Evolutionary conservation across 176 grass and related monocot species (phyloP).

Genomic region (Oryza glaberrima): DNA sequence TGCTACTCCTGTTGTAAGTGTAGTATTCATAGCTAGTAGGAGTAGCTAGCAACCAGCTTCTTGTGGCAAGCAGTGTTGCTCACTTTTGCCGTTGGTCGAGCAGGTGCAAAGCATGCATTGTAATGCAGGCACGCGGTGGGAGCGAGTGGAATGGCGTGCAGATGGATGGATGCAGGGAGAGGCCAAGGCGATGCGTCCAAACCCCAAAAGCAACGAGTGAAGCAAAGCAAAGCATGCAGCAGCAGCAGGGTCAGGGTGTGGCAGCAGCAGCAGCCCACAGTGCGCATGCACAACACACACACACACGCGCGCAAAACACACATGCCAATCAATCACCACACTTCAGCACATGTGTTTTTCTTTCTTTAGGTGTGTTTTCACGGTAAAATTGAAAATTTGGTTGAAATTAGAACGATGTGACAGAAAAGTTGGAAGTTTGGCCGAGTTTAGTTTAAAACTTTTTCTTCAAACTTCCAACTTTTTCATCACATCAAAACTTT

Average conservation of each 20-base stretch:
- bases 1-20: no score
- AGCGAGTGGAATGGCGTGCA: neutral
- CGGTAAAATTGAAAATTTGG: no score
- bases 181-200: constrained; percentile 47
- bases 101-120: neutral
- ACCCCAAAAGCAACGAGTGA: constrained; percentile 24
- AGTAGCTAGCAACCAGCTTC: no score
- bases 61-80: neutral
- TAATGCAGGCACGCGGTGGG: neutral
- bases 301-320: no score
- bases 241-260: constrained; percentile 16
- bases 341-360: neutral
- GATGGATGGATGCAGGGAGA: neutral
- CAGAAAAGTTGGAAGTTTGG: no score
- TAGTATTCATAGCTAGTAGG: no score
- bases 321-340: constrained; percentile 28
- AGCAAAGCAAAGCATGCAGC: neutral
- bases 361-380: neutral
- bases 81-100: constrained; percentile 24
- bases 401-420: no score
- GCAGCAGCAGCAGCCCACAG: neutral
- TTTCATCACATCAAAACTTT: no score
- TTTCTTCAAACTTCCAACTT: no score
- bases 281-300: neutral
- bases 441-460: no score